Percentiles rank a stretch among this genome's conserved stretches.
These are phyloP conservation scores for Melanopsichium pennsylvanicum DNA, from an alignment of 1,284 basidiomycete species.

Conservation along the genomic window DNA sequence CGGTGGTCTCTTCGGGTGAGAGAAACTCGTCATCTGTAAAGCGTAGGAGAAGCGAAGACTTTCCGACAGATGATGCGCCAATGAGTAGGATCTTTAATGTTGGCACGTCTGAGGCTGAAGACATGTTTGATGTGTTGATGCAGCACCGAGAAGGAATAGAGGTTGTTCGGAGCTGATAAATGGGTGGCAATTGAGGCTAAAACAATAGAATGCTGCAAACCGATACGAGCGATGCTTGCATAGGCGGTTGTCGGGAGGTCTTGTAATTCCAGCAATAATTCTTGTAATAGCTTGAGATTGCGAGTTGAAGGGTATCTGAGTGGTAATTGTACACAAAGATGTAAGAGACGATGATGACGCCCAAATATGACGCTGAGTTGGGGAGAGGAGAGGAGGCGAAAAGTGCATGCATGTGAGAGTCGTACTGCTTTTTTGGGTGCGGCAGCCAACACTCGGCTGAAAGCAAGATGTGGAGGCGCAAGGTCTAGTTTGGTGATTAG, in stretches of 20 bases:
- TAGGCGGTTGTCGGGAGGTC: too few species aligned
- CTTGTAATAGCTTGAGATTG: too few species aligned
- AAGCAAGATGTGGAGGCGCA: conserved; percentile 30
- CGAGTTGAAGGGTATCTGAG: too few species aligned
- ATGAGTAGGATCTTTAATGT: conserved; percentile 70
- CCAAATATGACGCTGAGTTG: neutral
- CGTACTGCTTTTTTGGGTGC: conserved; percentile 3
- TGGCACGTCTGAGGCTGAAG: conserved; percentile 47
- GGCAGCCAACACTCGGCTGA: conserved; percentile 11
- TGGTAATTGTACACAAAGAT: too few species aligned
- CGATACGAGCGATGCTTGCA: too few species aligned
- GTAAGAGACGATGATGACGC: neutral
- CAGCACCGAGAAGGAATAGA: too few species aligned
- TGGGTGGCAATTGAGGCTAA: neutral
- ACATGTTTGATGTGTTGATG: conserved; percentile 7
- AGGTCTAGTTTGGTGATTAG: too few species aligned
- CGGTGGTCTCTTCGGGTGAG: conserved; percentile 89
- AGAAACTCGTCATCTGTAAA: conserved; percentile 98
- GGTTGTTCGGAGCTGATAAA: neutral
- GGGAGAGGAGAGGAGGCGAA: neutral
- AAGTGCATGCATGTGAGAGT: conserved; percentile 1
- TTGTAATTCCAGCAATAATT: too few species aligned
- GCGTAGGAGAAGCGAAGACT: conserved; percentile 82
- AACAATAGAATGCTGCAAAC: too few species aligned
- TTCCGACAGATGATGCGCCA: conserved; percentile 88